These are phyloP conservation scores for Taphrina deformans DNA, from an alignment of 1,139 yeast genomes.

Conservation along the genomic window DNA sequence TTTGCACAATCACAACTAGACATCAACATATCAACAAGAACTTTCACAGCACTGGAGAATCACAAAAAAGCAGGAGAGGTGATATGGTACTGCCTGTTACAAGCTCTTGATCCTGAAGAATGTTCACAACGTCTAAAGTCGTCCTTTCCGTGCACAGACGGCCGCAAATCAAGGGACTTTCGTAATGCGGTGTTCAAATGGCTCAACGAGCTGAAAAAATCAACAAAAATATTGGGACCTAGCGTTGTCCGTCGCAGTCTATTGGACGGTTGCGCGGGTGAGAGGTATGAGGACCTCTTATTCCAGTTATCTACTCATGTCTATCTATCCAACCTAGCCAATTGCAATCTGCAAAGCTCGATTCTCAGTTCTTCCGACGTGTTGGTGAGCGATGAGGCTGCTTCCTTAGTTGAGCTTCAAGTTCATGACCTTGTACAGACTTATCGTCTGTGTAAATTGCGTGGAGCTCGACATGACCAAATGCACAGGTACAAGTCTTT, in stretches of 20 bases:
- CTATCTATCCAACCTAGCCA: background rate
- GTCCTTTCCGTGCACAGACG: slow-evolving; percentile 1
- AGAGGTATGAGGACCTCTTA: slow-evolving; percentile 17
- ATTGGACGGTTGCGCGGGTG: slow-evolving; percentile 21
- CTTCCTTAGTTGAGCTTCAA: background rate
- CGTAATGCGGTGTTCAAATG: slow-evolving; percentile 15
- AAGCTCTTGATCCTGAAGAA: background rate
- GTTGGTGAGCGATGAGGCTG: background rate
- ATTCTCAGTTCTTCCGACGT: background rate
- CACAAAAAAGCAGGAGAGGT: slow-evolving; percentile 10
- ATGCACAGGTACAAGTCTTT: background rate
- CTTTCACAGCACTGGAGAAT: slow-evolving; percentile 15
- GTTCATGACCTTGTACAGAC: slow-evolving; percentile 8
- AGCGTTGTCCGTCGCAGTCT: slow-evolving; percentile 14
- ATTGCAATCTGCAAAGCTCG: background rate
- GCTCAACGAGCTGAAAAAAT: slow-evolving; percentile 11
- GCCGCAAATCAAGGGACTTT: slow-evolving; percentile 11
- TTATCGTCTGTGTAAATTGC: slow-evolving; percentile 9
- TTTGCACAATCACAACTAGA: background rate
- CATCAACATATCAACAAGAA: background rate
- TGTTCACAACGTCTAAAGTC: background rate
- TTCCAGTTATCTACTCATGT: background rate
- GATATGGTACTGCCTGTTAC: slow-evolving; percentile 3
- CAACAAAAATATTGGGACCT: background rate
- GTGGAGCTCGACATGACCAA: background rate